Percentiles rank a stretch among this genome's conserved stretches.
Evolutionary conservation across 163 green algal species (phyloP).

Genomic region (Picocystis sp.): DNA sequence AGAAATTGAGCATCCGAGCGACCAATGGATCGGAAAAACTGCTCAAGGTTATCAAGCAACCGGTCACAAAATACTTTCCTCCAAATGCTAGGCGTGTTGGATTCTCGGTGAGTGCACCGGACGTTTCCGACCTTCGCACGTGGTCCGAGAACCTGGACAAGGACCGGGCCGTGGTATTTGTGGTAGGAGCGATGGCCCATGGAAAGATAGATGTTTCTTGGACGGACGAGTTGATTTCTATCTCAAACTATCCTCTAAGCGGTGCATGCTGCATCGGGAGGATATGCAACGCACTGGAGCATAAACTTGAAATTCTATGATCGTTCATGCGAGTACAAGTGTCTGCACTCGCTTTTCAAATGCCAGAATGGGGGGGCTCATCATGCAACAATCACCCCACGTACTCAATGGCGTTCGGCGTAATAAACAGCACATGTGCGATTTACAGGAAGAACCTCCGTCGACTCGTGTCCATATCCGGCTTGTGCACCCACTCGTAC

Average conservation of each 20-base stretch:
- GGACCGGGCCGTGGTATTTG: constrained; percentile 49
- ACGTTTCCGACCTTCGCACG: constrained; percentile 26
- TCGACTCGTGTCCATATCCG: constrained; percentile 47
- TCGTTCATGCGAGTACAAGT: not conserved
- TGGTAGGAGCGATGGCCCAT: constrained; percentile 81
- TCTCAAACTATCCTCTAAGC: constrained; percentile 76
- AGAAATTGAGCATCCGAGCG: constrained; percentile 90
- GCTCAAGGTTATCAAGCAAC: constrained; percentile 88
- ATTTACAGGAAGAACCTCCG: constrained; percentile 58
- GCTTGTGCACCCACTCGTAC: constrained; percentile 86
- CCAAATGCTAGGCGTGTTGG: constrained; percentile 40
- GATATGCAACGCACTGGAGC: constrained; percentile 81
- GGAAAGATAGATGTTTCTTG: constrained; percentile 54
- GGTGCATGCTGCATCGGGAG: constrained; percentile 69
- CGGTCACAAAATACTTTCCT: constrained; percentile 81
- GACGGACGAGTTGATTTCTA: constrained; percentile 63
- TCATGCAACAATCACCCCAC: too few relatives aligned
- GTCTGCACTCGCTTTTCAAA: too few relatives aligned
- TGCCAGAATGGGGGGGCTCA: too few relatives aligned
- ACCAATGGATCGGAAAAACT: constrained; percentile 91
- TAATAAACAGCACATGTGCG: too few relatives aligned
- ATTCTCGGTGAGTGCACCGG: constrained; percentile 49
- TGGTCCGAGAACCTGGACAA: constrained; percentile 12
- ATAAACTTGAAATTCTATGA: constrained; percentile 78
- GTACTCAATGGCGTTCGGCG: too few relatives aligned